A percentile compares a stretch with the other conserved stretches of the same genome.
Evolutionary conservation across 2,329 filamentous ascomycete species (phyloP).

Genomic region (Fusarium torulosum): DNA sequence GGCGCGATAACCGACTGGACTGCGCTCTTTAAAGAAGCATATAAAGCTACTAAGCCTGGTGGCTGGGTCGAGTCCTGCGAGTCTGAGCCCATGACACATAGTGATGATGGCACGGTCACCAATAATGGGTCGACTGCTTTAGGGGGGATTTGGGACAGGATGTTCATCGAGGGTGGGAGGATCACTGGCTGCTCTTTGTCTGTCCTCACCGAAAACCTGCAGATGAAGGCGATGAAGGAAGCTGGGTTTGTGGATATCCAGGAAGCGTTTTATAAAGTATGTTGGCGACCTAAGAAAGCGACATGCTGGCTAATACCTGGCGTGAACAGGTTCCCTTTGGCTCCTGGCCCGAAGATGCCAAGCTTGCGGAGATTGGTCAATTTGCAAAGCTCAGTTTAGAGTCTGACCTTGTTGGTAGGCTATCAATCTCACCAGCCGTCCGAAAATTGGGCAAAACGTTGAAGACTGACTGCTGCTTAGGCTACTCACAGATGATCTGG

Average conservation of each 20-base stretch:
- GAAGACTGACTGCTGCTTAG: neutral
- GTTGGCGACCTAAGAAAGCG: neutral
- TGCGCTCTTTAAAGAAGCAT: constrained; percentile 14
- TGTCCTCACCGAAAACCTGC: constrained; percentile 8
- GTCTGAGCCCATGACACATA: constrained; percentile 11
- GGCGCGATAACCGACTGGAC: constrained; percentile 17
- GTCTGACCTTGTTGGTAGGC: constrained; percentile 24
- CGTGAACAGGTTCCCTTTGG: constrained; percentile 10
- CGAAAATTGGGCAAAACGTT: no score
- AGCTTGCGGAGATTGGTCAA: constrained; percentile 20
- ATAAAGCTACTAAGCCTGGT: constrained; percentile 12
- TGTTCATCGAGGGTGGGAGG: constrained; percentile 23
- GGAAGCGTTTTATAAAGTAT: constrained; percentile 13
- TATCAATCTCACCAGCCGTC: no score
- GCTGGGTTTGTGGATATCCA: constrained; percentile 24
- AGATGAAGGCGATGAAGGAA: constrained; percentile 19
- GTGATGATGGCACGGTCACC: constrained; percentile 19
- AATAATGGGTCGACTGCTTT: constrained; percentile 2
- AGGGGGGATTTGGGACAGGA: constrained; percentile 16
- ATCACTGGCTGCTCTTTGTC: constrained; percentile 1
- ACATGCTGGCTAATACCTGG: neutral
- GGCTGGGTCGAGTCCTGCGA: constrained; percentile 25
- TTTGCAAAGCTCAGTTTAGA: constrained; percentile 23
- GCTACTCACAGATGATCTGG: constrained; percentile 29
- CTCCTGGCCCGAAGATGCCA: constrained; percentile 12